Evolutionary conservation across 768 basidiomycete species (phyloP).

Genomic region (Tephrocybe sp.): DNA sequence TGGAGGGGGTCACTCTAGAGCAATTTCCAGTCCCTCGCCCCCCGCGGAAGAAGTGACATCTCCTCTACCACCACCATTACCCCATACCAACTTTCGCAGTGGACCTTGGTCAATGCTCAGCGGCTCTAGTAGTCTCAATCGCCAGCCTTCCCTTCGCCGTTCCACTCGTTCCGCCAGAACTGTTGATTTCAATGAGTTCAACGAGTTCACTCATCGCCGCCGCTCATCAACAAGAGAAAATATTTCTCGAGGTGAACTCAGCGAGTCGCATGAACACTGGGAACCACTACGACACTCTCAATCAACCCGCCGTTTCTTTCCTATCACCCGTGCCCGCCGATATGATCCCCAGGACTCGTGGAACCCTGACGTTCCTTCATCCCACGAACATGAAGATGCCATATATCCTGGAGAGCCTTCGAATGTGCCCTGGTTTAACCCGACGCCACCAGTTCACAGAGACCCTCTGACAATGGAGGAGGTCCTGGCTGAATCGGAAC

Average conservation of each 20-base stretch:
- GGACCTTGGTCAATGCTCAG: slow-evolving; percentile 33
- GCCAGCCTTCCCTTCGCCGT: slow-evolving; percentile 65
- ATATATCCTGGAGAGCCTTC: slow-evolving; percentile 20
- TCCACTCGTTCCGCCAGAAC: slow-evolving; percentile 46
- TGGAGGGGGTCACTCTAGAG: slow-evolving; percentile 21
- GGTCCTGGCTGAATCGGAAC: slow-evolving; percentile 24
- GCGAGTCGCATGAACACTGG: slow-evolving; percentile 28
- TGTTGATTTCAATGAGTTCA: slow-evolving; percentile 75
- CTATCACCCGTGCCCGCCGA: slow-evolving; percentile 46
- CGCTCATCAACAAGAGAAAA: slow-evolving; percentile 49
- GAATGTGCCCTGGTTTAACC: slow-evolving; percentile 23
- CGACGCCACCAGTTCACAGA: slow-evolving; percentile 22
- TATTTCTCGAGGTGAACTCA: slow-evolving; percentile 25
- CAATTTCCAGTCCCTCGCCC: slow-evolving; percentile 32
- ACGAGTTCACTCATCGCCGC: slow-evolving; percentile 68
- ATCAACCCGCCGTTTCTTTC: slow-evolving; percentile 56
- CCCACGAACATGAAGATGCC: slow-evolving; percentile 9
- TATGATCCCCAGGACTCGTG: slow-evolving; percentile 26
- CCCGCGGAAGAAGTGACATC: slow-evolving; percentile 31
- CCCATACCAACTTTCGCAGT: slow-evolving; percentile 21
- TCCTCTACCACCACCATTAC: slow-evolving; percentile 21
- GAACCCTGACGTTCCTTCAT: slow-evolving; percentile 23
- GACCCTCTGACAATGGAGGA: slow-evolving; percentile 14
- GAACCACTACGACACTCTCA: slow-evolving; percentile 24
- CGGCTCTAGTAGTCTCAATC: slow-evolving; percentile 36